Conservation (phyloP, 768 basidiomycete genomes). For the Xerocomellus intermedius region DNA sequence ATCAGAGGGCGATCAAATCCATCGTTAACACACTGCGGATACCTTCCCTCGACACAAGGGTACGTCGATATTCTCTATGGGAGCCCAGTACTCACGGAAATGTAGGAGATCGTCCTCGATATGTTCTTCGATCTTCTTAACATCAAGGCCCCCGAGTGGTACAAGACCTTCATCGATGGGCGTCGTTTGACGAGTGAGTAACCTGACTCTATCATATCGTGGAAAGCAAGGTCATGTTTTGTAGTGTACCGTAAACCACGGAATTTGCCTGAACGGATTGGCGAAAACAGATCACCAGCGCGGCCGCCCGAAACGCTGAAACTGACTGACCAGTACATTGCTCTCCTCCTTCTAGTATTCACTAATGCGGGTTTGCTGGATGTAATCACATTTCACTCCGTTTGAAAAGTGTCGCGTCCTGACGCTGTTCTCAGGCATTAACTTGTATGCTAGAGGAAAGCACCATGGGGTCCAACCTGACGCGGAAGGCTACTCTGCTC, state of each 20-base stretch:
- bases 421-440: constrained; percentile 57
- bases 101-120: constrained; percentile 87
- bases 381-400: constrained; percentile 42
- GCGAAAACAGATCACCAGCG: constrained; percentile 44
- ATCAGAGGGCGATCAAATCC: constrained; percentile 81
- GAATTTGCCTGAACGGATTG: constrained; percentile 30
- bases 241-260: constrained; percentile 66
- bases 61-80: constrained; percentile 29
- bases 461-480: constrained; percentile 65
- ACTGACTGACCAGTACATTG: constrained; percentile 90
- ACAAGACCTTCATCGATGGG: constrained; percentile 87
- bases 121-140: constrained; percentile 93
- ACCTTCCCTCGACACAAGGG: constrained; percentile 83
- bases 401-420: constrained; percentile 1
- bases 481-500: constrained; percentile 86
- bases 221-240: not conserved
- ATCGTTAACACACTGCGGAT: constrained; percentile 84
- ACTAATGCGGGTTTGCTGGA: constrained; percentile 87
- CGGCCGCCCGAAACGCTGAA: constrained; percentile 59
- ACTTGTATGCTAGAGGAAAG: constrained; percentile 83
- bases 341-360: constrained; percentile 79
- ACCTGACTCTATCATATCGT: not conserved
- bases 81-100: constrained; percentile 11
- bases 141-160: constrained; percentile 91
- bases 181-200: constrained; percentile 79